Evolutionary conservation across 1,139 yeast species (phyloP), one percentile per base, ranked within the genome.

Genomic region (Martiniozyma asiatica): DNA sequence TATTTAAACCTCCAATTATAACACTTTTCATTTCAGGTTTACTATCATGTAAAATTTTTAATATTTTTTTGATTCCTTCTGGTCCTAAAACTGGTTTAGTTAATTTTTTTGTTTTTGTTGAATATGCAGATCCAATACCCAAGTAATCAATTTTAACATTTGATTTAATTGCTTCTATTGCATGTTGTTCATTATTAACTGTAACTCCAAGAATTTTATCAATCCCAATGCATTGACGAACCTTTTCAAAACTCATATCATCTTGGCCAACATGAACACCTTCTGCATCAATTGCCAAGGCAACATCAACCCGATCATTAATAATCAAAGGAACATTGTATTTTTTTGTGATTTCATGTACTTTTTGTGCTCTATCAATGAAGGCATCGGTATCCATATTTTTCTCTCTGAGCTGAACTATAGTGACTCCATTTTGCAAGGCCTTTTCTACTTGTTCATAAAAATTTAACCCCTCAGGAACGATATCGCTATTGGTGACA

Each of bases 191-290:
- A 25, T 60, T 61, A 6, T 77, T 70, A 25, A 82, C 80, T 24
- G 89, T 74, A 32, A 87, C 75, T 2, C 97, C 97, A 26, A 87
- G 51, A 36, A 87, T 76, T 56, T 77, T 82, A 35, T 69, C 61
- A 1, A 74, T 68, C 0, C 95, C 95, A 15, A 87, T 53, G 24
- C 81, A 45, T 42, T 60, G 50, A 24, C 96, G 55, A 1, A 72
- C 92, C 17, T 63, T 41, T 2, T 53, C 51, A 3, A 78, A 77
- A n/a, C 61, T 62, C 82, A 87, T 80, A 48, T 87, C 97, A 35
- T 78, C 89, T 51, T 85, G 96, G 1, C 97, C 97, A 14, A 87
- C 84, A 56, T 87, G 97, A 11, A 87, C 78, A 19, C 37, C 36
- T 36, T 85, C 95, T 0, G 94, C 94, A 44, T 70, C 92, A 33